phyloP scores from a whole-genome alignment of 116 monocot genomes.

The Cymodocea nodosa region DNA sequence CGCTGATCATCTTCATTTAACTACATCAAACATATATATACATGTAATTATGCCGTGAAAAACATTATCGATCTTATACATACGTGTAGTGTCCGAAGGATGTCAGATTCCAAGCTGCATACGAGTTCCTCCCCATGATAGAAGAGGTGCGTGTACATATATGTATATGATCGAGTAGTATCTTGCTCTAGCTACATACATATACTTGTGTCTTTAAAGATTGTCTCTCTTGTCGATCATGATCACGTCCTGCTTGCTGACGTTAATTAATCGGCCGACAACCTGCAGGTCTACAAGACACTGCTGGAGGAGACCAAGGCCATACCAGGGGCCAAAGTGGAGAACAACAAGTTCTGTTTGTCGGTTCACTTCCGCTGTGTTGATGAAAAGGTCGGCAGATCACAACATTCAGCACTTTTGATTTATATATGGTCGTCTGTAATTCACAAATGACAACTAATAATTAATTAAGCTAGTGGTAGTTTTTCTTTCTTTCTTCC shows the following conservation, averaged over 20 bases:
- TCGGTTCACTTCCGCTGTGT: slow-evolving; percentile 58
- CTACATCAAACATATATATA: too few species aligned
- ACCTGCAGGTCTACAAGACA: slow-evolving; percentile 18
- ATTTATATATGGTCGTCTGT: too few species aligned
- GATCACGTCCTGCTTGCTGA: too few species aligned
- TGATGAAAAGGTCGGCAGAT: slow-evolving; percentile 30
- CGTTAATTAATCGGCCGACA: neutral
- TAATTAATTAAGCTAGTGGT: too few species aligned
- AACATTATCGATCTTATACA: neutral
- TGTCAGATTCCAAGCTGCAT: slow-evolving; percentile 52
- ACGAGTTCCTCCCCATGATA: slow-evolving; percentile 57
- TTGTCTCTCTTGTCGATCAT: too few species aligned
- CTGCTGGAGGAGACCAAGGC: slow-evolving; percentile 25
- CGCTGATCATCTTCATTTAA: neutral
- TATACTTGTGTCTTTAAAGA: too few species aligned
- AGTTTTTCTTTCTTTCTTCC: too few species aligned
- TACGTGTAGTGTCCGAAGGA: slow-evolving; percentile 17
- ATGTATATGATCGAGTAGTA: too few species aligned
- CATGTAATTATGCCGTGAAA: neutral
- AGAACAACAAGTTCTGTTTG: slow-evolving; percentile 63
- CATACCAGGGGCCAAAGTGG: slow-evolving; percentile 34
- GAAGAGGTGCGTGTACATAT: slow-evolving; percentile 23
- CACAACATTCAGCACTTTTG: too few species aligned
- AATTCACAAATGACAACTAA: too few species aligned
- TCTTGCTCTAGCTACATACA: too few species aligned